phyloP scores from a whole-genome alignment of 129 eudicot genomes.

The Flaveria brownii region DNA sequence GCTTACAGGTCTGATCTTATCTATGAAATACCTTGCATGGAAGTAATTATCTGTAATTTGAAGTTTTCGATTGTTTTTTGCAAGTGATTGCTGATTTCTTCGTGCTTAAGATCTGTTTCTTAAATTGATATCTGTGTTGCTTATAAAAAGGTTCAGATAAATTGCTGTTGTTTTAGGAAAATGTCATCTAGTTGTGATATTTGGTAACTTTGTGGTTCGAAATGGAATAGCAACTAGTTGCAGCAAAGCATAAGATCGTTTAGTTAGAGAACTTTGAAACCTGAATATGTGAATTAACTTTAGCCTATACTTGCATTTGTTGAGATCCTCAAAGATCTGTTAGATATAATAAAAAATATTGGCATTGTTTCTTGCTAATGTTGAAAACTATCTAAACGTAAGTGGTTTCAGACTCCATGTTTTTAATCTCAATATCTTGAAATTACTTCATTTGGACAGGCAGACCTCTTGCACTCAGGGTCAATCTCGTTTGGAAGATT shows the following conservation, averaged over 20 bases:
- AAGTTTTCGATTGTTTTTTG: background rate
- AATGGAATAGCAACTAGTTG: constrained; percentile 15
- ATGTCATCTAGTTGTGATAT: background rate
- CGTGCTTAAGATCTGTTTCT: background rate
- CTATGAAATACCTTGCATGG: background rate
- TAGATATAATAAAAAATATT: background rate
- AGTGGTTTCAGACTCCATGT: constrained; percentile 6
- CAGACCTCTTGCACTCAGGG: constrained; percentile 66
- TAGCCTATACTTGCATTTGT: background rate
- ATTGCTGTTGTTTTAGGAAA: constrained; percentile 9
- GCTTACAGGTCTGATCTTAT: constrained; percentile 4
- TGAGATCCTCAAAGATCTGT: background rate
- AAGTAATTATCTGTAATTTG: background rate
- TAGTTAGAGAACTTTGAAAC: background rate
- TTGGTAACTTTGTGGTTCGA: background rate
- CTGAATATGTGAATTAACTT: background rate
- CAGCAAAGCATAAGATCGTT: constrained; percentile 2
- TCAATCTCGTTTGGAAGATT: constrained; percentile 88
- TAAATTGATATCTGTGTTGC: background rate
- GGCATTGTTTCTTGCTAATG: background rate
- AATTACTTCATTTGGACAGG: constrained; percentile 42
- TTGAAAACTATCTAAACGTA: background rate
- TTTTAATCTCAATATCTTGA: constrained; percentile 7
- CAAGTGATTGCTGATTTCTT: background rate
- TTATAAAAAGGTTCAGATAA: background rate